A percentile compares a stretch with the other conserved stretches of the same genome.
Evolutionary conservation across 108 stramenopile species (phyloP).

Genomic region (Nannochloropsis gaditana): DNA sequence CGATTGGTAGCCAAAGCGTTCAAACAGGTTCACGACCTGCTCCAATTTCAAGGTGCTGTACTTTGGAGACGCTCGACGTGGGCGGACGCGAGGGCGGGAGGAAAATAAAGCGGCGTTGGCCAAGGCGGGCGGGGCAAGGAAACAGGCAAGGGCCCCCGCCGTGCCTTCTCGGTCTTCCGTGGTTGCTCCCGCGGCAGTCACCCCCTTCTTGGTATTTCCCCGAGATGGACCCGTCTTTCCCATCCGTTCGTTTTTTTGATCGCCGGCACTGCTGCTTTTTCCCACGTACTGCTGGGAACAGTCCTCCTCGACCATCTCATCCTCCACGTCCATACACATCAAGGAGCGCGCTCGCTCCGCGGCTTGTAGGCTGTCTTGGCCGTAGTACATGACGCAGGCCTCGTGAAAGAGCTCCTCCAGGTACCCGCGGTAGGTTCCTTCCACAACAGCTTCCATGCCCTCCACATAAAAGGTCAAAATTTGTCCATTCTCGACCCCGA

Average conservation of each 20-base stretch:
- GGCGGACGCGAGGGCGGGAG: background rate
- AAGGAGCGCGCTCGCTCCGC: background rate
- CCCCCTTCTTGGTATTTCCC: background rate
- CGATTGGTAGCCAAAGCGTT: conserved; percentile 6
- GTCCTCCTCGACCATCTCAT: background rate
- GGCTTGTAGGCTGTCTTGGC: background rate
- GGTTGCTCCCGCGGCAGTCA: background rate
- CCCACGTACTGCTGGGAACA: background rate
- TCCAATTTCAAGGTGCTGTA: background rate
- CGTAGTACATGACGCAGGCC: background rate
- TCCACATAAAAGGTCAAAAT: background rate
- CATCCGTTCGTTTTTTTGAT: background rate
- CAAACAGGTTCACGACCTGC: background rate
- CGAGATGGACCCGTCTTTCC: background rate
- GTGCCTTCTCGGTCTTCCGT: background rate
- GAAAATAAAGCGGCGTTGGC: background rate
- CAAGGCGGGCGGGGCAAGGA: background rate
- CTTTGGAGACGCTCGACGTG: background rate
- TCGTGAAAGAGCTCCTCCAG: background rate
- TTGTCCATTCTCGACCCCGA: background rate
- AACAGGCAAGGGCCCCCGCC: background rate
- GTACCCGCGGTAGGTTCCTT: background rate
- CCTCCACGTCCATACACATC: background rate
- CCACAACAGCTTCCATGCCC: background rate
- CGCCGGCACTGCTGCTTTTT: background rate